phyloP scores from a whole-genome alignment of 352 stramenopile genomes.

The Lagenidium sp. region DNA sequence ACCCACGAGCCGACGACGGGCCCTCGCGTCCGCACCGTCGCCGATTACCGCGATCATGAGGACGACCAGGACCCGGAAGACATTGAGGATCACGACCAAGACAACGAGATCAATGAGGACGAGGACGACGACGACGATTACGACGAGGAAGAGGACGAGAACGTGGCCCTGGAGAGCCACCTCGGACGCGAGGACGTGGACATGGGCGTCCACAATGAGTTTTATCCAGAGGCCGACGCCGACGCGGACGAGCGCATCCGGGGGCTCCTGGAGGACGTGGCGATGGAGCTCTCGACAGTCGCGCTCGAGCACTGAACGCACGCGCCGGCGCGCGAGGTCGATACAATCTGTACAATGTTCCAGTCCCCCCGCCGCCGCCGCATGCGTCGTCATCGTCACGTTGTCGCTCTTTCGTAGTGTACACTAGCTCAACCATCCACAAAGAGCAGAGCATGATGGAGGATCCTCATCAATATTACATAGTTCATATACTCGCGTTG shows the following conservation, averaged over 20 bases:
- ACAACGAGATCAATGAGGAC: constrained; percentile 19
- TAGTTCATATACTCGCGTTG: no score
- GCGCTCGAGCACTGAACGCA: no score
- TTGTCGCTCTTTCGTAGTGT: no score
- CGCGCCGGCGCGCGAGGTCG: constrained; percentile 23
- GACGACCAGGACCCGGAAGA: no score
- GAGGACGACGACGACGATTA: constrained; percentile 16
- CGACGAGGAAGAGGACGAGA: constrained; percentile 5
- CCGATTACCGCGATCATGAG: constrained; percentile 30
- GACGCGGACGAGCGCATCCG: constrained; percentile 19
- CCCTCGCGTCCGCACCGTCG: constrained; percentile 50
- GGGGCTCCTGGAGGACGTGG: constrained; percentile 49
- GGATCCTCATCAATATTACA: no score
- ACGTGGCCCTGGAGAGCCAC: no score
- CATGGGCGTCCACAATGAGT: constrained; percentile 17
- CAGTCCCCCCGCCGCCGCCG: no score
- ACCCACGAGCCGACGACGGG: constrained; percentile 41
- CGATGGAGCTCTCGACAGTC: constrained; percentile 61
- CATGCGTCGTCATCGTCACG: no score
- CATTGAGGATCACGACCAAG: constrained; percentile 28
- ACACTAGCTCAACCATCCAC: no score
- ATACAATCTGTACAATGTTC: constrained; percentile 4
- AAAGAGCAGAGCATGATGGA: no score
- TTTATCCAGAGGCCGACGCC: constrained; percentile 14
- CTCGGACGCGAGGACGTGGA: constrained; percentile 8